A percentile compares a stretch with the other conserved stretches of the same genome.
Conservation (phyloP, 225 moss, liverwort and hornwort genomes). For the Takakia lepidozioides region DNA sequence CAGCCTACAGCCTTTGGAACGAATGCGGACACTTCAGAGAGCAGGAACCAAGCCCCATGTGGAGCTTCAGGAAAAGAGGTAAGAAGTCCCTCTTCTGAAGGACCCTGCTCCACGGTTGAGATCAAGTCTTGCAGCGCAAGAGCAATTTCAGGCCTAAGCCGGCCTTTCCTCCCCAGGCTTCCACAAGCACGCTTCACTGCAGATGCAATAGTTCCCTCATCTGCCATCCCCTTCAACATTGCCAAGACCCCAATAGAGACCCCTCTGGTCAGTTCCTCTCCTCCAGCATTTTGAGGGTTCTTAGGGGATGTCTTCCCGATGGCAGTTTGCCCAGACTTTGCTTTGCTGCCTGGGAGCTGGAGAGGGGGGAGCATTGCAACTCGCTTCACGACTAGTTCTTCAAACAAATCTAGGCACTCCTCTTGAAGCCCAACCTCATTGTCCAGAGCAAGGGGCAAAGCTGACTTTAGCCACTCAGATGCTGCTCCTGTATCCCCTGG, state of each 20-base stretch:
- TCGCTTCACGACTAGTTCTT: constrained; percentile 45
- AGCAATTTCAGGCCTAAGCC: constrained; percentile 36
- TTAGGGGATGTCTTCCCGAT: constrained; percentile 1
- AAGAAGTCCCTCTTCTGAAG: background rate
- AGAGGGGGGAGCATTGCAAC: constrained; percentile 23
- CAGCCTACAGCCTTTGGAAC: constrained; percentile 51
- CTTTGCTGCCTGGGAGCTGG: constrained; percentile 14
- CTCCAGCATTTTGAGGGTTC: constrained; percentile 3
- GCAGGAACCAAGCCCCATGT: constrained; percentile 49
- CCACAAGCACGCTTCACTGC: constrained; percentile 37
- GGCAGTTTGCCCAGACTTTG: background rate
- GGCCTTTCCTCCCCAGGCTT: constrained; percentile 35
- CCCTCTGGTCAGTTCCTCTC: constrained; percentile 17
- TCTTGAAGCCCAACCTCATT: constrained; percentile 50
- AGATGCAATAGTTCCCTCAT: constrained; percentile 33
- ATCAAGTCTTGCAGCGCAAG: constrained; percentile 44
- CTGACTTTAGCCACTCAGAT: constrained; percentile 43
- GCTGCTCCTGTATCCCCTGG: constrained; percentile 26
- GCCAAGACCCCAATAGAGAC: constrained; percentile 21
- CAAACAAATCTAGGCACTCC: constrained; percentile 37
- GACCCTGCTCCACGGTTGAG: constrained; percentile 6
- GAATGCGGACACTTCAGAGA: constrained; percentile 47
- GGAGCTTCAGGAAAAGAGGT: constrained; percentile 13
- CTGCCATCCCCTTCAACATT: constrained; percentile 38
- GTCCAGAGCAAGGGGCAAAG: constrained; percentile 48